Base-by-base conservation (phyloP, 345 rosid genomes). In the Ricinus communis region DNA sequence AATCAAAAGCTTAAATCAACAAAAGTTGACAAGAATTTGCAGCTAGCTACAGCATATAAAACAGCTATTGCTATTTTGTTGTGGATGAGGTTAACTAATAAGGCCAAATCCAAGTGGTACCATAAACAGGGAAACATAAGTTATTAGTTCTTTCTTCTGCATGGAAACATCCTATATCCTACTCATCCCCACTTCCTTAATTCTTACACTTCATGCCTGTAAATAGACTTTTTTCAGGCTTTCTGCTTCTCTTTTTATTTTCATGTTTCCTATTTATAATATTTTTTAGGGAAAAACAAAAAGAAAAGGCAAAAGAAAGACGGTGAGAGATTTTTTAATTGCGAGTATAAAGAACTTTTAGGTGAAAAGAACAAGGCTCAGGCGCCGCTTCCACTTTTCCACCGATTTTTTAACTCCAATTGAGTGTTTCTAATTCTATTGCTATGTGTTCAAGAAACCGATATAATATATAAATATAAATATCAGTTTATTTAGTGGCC, bases 381-480 rank as follows among this genome's bases (percentile, higher is more conserved):
- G 57, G 74, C 76, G 79, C 80, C 79, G 78, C 69, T 49, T 0
- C 77, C 54, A 59, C 76, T 77, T 77, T 81, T 76, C 74, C 63
- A 73, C 76, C 40, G 78, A 50, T 71, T 43, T 70, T 57, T 22
- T 38, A 18, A 57, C 33, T 52, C 47, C 19, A 43, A n/a, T 71
- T 21, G 66, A 53, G 50, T 43, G 25, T 50, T 5, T 5, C 8
- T n/a, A n/a, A n/a, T n/a, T 46, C 4, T 27, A 15, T 9, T 36
- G 21, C 10, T 6, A 38, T 6, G 14, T 5, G 45, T 64, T 55
- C 50, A 16, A 50, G n/a, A 33, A 50, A 45, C 47, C 8, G 47
- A 43, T 43, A 43, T 12, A 33, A 33, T 2, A 33, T 43, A 9
- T 43, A 24, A 24, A 28, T 33, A 25, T 41, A 9, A 40, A 6